Percentiles rank a stretch among this genome's conserved stretches.
phyloP scores from a whole-genome alignment of 2,329 filamentous ascomycete species.

The Trichocomaceae sp. region DNA sequence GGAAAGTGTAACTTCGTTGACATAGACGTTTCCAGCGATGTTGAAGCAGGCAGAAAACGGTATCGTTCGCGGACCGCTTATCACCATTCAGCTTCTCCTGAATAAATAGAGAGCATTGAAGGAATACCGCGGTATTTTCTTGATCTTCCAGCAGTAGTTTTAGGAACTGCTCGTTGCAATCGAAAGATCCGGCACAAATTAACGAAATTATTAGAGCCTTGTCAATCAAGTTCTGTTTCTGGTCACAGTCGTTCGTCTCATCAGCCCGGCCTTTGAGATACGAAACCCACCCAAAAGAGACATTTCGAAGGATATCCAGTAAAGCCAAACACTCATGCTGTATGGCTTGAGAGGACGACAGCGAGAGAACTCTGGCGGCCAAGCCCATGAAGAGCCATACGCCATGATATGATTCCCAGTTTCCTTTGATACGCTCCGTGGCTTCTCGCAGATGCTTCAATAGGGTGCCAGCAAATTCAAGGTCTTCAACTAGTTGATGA shows the following conservation, averaged over 20 bases:
- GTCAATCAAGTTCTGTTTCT: conserved; percentile 26
- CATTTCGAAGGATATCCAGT: not conserved
- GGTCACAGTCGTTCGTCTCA: conserved; percentile 18
- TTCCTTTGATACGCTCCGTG: conserved; percentile 37
- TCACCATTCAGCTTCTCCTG: not conserved
- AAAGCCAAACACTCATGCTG: conserved; percentile 17
- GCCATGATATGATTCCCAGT: conserved; percentile 46
- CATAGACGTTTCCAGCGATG: conserved; percentile 20
- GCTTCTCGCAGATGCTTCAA: conserved; percentile 27
- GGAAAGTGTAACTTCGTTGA: conserved; percentile 8
- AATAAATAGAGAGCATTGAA: not conserved
- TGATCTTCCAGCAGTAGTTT: conserved; percentile 20
- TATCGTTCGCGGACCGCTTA: not conserved
- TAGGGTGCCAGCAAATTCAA: conserved; percentile 23
- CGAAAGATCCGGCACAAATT: conserved; percentile 41
- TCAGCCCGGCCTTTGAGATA: conserved; percentile 26
- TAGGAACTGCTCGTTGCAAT: conserved; percentile 34
- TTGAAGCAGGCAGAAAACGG: conserved; percentile 17
- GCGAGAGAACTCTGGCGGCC: conserved; percentile 38
- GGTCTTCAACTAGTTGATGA: conserved; percentile 22
- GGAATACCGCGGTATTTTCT: not conserved
- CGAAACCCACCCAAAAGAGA: conserved; percentile 13
- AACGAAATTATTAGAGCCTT: conserved; percentile 33
- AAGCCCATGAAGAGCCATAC: conserved; percentile 38
- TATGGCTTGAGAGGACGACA: conserved; percentile 25